Evolutionary conservation across 2,329 filamentous ascomycete species (phyloP), one percentile per base, ranked within the genome.

Genomic region (Talaromyces sp.): DNA sequence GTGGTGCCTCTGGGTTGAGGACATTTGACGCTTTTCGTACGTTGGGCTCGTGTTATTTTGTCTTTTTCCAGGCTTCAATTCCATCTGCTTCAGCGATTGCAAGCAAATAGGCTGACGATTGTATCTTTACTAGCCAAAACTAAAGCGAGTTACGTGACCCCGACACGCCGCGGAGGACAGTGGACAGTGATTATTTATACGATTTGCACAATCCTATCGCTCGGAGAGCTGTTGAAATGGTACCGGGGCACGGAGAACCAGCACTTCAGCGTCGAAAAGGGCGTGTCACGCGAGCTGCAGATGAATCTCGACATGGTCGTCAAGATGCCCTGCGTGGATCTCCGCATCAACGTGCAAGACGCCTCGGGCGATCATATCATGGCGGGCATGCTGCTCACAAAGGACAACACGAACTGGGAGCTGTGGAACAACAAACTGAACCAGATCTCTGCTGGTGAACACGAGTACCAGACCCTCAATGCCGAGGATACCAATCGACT

Each of bases 311-410:
- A 99, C 76, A 81, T 95, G n/a, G 90, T 97, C 5, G 82, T 99
- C 54, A 83, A 83, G 57, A 99, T 99, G 94, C 80, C 83, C 67
- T 99, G 94, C 80, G 78, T 82, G 60, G 88, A 95, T 71, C 78
- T 99, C n/a, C 90, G 96, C 77, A 81, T 99, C 75, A 97, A 99
- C 77, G 92, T 99, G 56, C 94, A 97, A 79, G 94, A 99, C 74
- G 92, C 93, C 2, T 86, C 91, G 0, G 92, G 94, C 57, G 94
- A 99, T 75, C 87, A 90, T 64, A 96, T 97, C 68, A 82, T 96
- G 31, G 94, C 94, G 2, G 90, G 85, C 3, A 81, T 88, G 41
- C 80, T 88, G 64, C 81, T 99, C 63, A 81, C 84, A 64, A 87
- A 85, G 69, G 91, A 97, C 68, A 78, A 84, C 17, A 97, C 94